Conservation (phyloP, 2,329 filamentous ascomycete species). For the Cercospora janseana region DNA sequence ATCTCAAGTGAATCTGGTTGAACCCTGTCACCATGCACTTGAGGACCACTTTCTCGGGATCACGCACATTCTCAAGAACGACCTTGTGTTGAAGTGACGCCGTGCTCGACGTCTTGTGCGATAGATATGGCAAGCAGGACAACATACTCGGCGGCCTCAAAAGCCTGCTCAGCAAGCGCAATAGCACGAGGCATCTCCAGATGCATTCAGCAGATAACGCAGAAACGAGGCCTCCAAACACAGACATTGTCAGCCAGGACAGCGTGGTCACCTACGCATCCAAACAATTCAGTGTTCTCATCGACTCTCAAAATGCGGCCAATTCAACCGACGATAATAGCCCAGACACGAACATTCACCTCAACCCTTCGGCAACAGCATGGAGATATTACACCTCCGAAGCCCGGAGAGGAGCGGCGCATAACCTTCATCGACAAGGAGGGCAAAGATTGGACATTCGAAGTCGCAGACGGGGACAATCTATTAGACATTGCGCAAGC, state of each 20-base stretch:
- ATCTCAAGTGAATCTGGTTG: background rate
- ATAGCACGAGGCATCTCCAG: slow-evolving; percentile 10
- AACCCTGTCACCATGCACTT: background rate
- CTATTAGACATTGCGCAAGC: slow-evolving; percentile 92
- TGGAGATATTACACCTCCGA: slow-evolving; percentile 78
- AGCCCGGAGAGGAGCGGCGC: slow-evolving; percentile 85
- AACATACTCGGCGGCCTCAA: slow-evolving; percentile 4
- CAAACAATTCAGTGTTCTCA: background rate
- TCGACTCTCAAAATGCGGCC: background rate
- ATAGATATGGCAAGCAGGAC: slow-evolving; percentile 11
- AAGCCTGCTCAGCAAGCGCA: slow-evolving; percentile 3
- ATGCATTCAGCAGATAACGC: slow-evolving; percentile 11
- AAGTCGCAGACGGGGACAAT: slow-evolving; percentile 84
- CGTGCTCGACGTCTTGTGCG: background rate
- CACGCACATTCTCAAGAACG: background rate
- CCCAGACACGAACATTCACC: slow-evolving; percentile 10
- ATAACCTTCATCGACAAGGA: slow-evolving; percentile 96
- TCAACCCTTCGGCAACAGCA: slow-evolving; percentile 52
- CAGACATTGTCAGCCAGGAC: background rate
- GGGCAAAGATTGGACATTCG: slow-evolving; percentile 69
- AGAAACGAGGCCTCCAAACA: slow-evolving; percentile 2
- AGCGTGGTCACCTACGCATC: background rate
- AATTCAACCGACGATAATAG: background rate
- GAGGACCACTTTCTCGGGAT: background rate
- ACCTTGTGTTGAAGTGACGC: background rate